Base-by-base conservation (phyloP, 2,329 filamentous ascomycete genomes). In the Microdochium paspali region DNA sequence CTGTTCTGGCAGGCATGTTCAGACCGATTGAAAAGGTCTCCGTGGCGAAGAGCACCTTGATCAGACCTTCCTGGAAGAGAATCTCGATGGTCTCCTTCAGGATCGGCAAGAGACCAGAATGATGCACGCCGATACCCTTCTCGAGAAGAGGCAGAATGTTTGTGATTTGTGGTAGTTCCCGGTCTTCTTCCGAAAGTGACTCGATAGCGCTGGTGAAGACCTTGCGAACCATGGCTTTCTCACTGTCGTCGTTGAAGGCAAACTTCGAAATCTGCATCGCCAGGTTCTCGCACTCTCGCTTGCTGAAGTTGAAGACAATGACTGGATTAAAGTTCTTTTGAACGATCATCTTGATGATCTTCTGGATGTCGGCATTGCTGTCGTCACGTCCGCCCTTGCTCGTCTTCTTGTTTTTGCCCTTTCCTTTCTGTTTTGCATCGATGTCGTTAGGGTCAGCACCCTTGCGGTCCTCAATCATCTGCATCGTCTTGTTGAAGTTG, bases 261-360 rank as follows among this genome's bases (percentile, higher is more conserved):
- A 97, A 79, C 51, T 81, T 79, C 46, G 84, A 91, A 70, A 96
- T 90, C 56, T 89, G 80, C 44, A 98, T 73, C 2, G 93, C 93
- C 65, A 93, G 83, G 52, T 84, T 82, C 69, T 98, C 93, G 63
- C 91, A 96, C 59, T 97, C 91, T 54, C 91, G 80, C 72, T 98
- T 98, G 76, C 90, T 96, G 72, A 98, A 98, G 67, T 91, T 97
- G 79, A 98, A 98, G 32, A 98, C 90, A 62, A 98, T 98, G 58
- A 97, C 93, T 0, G 93, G 93, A 60, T 98, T 96, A 69, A 93
- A 94, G 62, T 87, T 93, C 71, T 90, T 95, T 68, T 88, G 78
- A 84, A 98, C 95, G 57, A 97, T 95, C 93, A 98, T 98, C 66
- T 87, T 87, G 55, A 98, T 87, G 59, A 98, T 95, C 74, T 96